Conservation (phyloP, 2,329 filamentous ascomycete genomes). For the Alternaria ethzedia region DNA sequence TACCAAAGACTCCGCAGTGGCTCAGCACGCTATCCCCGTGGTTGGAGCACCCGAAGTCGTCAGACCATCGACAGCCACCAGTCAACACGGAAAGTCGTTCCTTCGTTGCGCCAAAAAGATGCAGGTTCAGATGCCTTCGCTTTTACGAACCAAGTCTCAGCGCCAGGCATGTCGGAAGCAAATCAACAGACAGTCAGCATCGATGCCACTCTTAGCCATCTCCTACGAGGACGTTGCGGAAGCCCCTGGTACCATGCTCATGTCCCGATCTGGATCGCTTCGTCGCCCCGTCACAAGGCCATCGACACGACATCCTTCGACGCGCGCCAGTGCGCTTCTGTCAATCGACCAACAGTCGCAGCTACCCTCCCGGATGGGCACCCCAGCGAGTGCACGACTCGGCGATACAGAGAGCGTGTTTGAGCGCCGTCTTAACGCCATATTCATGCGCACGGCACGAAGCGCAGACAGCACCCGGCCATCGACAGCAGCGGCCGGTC, state of each 20-base stretch:
- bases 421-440: constrained; percentile 23
- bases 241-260: constrained; percentile 6
- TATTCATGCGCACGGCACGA: constrained; percentile 14
- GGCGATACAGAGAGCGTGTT: constrained; percentile 20
- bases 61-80: constrained; percentile 23
- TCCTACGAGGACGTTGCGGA: constrained; percentile 19
- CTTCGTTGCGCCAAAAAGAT: constrained; percentile 37
- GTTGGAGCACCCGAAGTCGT: constrained; percentile 9
- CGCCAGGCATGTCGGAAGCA: constrained; percentile 16
- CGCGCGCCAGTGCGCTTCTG: constrained; percentile 1
- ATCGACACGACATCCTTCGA: constrained; percentile 9
- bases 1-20: constrained; percentile 9
- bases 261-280: constrained; percentile 17
- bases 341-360: constrained; percentile 1
- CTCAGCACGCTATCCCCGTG: constrained; percentile 41
- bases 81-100: constrained; percentile 31
- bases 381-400: constrained; percentile 15
- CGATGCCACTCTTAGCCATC: constrained; percentile 30
- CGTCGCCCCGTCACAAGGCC: constrained; percentile 6
- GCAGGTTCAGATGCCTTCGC: constrained; percentile 38
- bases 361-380: constrained; percentile 9
- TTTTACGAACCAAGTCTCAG: constrained; percentile 28
- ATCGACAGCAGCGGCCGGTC: constrained; percentile 20
- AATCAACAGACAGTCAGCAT: constrained; percentile 30
- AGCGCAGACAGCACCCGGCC: constrained; percentile 18